Base-by-base conservation (phyloP, 139 green algal species). In the Yamagishiella unicocca region DNA sequence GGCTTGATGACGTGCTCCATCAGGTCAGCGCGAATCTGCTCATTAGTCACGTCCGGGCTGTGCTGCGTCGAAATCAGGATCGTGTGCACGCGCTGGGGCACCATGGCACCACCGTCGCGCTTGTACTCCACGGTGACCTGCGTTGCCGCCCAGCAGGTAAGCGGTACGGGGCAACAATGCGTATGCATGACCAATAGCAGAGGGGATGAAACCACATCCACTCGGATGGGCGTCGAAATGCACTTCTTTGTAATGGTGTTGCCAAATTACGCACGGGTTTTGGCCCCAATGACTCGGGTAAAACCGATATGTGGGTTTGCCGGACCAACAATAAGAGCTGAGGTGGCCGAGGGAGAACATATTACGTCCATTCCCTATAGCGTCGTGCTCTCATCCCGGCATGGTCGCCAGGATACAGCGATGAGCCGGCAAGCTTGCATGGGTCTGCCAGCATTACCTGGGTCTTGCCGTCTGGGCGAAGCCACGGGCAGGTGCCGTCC, bases 1-100 rank as follows among this genome's bases (percentile, higher is more conserved):
- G 96, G 95, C 97, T 99, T 99, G 94, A 99, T 99, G 31, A 99
- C 98, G 76, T 99, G 94, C 95, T 99, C 96, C 96, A 98, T 97
- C 76, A 99, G 92, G 81, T 94, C 91, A 27, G 66, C 92, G 85
- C 95, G 93, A 90, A 99, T 99, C 93, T 99, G 92, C 83, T 99
- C 97, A 88, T 99, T 99, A 86, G 93, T 96, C 14, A 99, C 97
- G 85, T 97, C 96, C 21, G 95, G 89, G 73, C 27, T 88, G 92
- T 98, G 97, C 94, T 99, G 98, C 2, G 98, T 99, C 83, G 97
- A 99, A 91, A 99, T 99, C 29, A 99, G 94, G 89, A 99, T 97
- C 85, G 98, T 99, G 97, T 99, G 98, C 87, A 99, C 98, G 78
- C 98, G 96, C 25, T 95, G 54, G 29, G 98, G 98, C 3, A 98